Base-by-base conservation (phyloP, 1,284 basidiomycete species). In the Apiotrichum akiyoshidainum region DNA sequence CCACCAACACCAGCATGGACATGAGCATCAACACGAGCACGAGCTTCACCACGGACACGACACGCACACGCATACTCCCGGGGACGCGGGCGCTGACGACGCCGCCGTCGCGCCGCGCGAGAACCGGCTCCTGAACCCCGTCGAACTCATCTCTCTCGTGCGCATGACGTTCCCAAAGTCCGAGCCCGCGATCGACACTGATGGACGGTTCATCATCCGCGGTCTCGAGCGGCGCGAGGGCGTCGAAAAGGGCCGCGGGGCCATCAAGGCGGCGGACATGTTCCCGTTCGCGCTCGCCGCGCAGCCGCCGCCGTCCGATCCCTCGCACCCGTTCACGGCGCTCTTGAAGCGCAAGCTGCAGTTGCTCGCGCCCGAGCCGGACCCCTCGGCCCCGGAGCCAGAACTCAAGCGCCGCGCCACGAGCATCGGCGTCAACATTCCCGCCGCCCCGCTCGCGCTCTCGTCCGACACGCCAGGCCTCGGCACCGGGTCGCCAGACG, bases 131-230 rank as follows among this genome's bases (percentile, higher is more conserved):
- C 60, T 76, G 41, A 74, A 71, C 42, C 74, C 74, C 9, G 62
- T 73, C 42, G 74, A 76, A 54, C 64, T 76, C 21, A 74, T 76
- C 50, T 64, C 63, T 12, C 62, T 76, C 13, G 59, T 69, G 9
- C 55, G 67, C n/a, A 74, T 76, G 71, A 71, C 74, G 17, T 76
- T 76, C 52, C 72, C 72, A 1, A 66, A 70, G 39, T 66, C 66
- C 41, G 68, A 72, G 54, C 69, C 73, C 10, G 62, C 61, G 0
- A 63, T 75, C 17, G 73, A 74, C 48, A 64, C 65, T 7, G 45
- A 64, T 8, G 74, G 74, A 0, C 65, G 68, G 35, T 75, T 75
- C 57, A 62, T 75, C 2, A 70, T 76, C 21, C 57, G 63, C 26
- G 74, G 74, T 5, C 44, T 75, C 41, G 71, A 72, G 57, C 46